These are phyloP conservation scores for Apiosordaria backusii DNA, from an alignment of 495 filamentous ascomycete genomes.

Conservation along the genomic window DNA sequence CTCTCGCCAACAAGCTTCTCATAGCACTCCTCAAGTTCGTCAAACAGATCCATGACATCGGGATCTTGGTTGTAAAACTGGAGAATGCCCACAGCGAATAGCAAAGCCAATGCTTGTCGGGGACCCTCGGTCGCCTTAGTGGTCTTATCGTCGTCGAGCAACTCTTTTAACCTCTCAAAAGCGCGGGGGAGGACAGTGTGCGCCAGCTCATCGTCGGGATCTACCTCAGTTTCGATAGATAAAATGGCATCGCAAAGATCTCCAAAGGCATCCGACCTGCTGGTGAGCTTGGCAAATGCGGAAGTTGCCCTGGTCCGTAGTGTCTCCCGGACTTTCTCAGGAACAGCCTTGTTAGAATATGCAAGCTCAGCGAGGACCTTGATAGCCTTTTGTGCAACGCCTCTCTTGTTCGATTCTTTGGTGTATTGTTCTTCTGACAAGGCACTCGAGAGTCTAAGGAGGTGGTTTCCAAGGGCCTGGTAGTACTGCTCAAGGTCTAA, in stretches of 20 bases:
- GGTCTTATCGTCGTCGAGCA: constrained; percentile 58
- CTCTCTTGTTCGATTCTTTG: constrained; percentile 22
- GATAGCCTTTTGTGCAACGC: constrained; percentile 40
- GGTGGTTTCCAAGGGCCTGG: constrained; percentile 52
- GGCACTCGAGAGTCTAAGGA: constrained; percentile 41
- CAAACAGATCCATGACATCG: constrained; percentile 58
- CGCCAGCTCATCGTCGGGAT: constrained; percentile 57
- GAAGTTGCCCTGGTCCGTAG: constrained; percentile 63
- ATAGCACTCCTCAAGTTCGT: constrained; percentile 48
- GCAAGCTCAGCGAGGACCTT: constrained; percentile 46
- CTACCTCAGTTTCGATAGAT: constrained; percentile 48
- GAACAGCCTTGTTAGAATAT: constrained; percentile 50
- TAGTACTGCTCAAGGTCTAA: constrained; percentile 41
- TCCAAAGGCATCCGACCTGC: constrained; percentile 53
- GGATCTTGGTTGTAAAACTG: constrained; percentile 86
- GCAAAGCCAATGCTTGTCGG: constrained; percentile 64
- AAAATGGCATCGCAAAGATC: constrained; percentile 48
- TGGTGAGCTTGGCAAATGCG: constrained; percentile 63
- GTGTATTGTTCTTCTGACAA: constrained; percentile 14
- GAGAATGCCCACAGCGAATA: constrained; percentile 81
- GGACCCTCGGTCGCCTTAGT: constrained; percentile 34
- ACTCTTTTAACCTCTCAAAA: constrained; percentile 61
- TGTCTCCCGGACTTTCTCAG: constrained; percentile 60
- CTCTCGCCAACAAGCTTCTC: constrained; percentile 47
- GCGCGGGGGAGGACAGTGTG: constrained; percentile 57